Base-by-base conservation (phyloP, 257 asterid genomes). In the Rehmannia glutinosa region DNA sequence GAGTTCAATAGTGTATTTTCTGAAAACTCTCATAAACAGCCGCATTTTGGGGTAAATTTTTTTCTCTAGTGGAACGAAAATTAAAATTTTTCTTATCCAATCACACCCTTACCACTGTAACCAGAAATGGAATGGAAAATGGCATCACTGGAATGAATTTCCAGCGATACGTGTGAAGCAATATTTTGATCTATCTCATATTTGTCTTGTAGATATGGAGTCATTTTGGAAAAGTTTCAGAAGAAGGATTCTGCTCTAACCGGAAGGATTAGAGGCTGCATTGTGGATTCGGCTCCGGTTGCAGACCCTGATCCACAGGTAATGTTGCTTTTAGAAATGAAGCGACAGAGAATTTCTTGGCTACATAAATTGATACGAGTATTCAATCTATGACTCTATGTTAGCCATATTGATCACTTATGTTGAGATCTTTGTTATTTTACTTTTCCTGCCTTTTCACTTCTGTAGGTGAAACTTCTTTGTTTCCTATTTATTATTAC, bases 241-340 rank as follows among this genome's bases (percentile, higher is more conserved):
- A 76, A 77, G 68, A 81, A 66, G 74, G 93, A 92, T 79, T 72
- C 75, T 24, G 71, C 71, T 28, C 66, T 92, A 71, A 66, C 77
- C 7, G 86, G 83, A 74, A 84, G 76, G 77, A 90, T 90, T 69
- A 86, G 79, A 75, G 98, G 98, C 17, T 90, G 96, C 58, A 56
- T 92, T 49, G 95, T 92, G 59, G 98, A 92, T 86, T 92, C 97
- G 24, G 95, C 97, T 62, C 98, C 98, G 10, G 96, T 83, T 66
- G 92, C 96, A 11, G 77, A 79, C 19, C 87, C 96, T 16, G 95
- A 92, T 72, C 96, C 97, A 33, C 91, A 87, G 96, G 98, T 92
- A 82, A 24, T 46, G 6, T 73, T 73, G 45, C 46, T 63, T 68
- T 68, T 42, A 11, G 57, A 24, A 15, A 69, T 63, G 42, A 50